Conservation (phyloP, 192 early-diverging fungal genomes). For the Backusella circina region DNA sequence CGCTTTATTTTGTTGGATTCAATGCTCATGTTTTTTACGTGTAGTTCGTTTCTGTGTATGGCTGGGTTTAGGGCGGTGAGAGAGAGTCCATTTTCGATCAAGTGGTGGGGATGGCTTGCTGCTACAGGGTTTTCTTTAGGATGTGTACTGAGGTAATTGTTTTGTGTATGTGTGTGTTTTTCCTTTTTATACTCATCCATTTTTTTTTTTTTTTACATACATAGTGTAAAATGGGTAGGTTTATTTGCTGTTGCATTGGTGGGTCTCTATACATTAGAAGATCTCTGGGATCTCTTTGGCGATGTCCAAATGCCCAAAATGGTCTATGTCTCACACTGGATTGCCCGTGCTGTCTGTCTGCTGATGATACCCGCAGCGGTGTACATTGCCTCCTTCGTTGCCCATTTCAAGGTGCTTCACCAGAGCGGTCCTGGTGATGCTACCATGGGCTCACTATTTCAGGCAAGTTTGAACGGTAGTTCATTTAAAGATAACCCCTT, state of each 20-base stretch:
- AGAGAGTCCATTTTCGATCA: conserved; percentile 64
- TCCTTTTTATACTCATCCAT: too few relatives aligned
- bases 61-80: conserved; percentile 43
- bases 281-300: conserved; percentile 88
- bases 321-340: conserved; percentile 78
- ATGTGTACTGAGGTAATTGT: conserved; percentile 50
- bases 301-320: conserved; percentile 59
- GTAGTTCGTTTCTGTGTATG: conserved; percentile 61
- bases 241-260: conserved; percentile 87
- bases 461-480: conserved; percentile 84
- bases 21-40: conserved; percentile 41
- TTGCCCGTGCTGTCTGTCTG: conserved; percentile 73
- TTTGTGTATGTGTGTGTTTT: neutral
- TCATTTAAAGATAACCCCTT: conserved; percentile 77
- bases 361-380: conserved; percentile 80
- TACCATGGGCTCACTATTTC: conserved; percentile 96
- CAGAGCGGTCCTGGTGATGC: conserved; percentile 83
- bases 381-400: conserved; percentile 77
- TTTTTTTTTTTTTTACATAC: neutral
- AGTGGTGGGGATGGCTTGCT: conserved; percentile 90
- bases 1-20: conserved; percentile 24
- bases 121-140: conserved; percentile 85
- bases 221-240: conserved; percentile 95
- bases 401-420: conserved; percentile 88
- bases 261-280: conserved; percentile 89